Percentiles rank a stretch among this genome's conserved stretches.
Evolutionary conservation across 2,329 filamentous ascomycete species (phyloP).

Genomic region (Arthrinium phaeospermum): DNA sequence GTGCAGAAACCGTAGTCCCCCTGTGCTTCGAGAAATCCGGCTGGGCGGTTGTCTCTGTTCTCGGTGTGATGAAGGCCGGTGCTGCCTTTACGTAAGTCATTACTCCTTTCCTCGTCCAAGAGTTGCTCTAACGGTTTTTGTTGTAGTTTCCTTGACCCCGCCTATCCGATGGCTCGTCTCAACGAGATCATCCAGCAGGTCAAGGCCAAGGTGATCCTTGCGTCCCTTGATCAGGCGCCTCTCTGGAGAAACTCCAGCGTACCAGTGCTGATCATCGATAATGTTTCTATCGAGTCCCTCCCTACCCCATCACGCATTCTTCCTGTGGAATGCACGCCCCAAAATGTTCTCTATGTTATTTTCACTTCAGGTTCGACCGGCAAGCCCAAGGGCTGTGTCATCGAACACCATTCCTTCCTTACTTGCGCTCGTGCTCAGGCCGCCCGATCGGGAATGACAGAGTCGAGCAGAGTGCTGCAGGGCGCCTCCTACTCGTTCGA

Average conservation of each 20-base stretch:
- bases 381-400: constrained; percentile 16
- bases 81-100: constrained; percentile 24
- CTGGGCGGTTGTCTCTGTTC: constrained; percentile 33
- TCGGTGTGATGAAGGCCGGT: constrained; percentile 35
- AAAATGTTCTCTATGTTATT: constrained; percentile 13
- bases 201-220: constrained; percentile 8
- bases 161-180: constrained; percentile 5
- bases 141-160: not conserved
- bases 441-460: constrained; percentile 51
- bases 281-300: constrained; percentile 7
- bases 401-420: constrained; percentile 3
- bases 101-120: not conserved
- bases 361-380: constrained; percentile 19
- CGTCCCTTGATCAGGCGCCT: constrained; percentile 5
- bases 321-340: not conserved
- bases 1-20: constrained; percentile 27
- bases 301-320: not conserved
- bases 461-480: constrained; percentile 5
- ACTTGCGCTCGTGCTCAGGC: not conserved
- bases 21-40: constrained; percentile 35
- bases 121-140: not conserved
- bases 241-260: not conserved
- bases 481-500: constrained; percentile 53
- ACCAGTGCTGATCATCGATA: constrained; percentile 2
- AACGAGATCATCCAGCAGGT: constrained; percentile 13